These are phyloP conservation scores for Diaporthe sp. DNA, from an alignment of 2,329 filamentous ascomycete genomes.

Conservation along the genomic window DNA sequence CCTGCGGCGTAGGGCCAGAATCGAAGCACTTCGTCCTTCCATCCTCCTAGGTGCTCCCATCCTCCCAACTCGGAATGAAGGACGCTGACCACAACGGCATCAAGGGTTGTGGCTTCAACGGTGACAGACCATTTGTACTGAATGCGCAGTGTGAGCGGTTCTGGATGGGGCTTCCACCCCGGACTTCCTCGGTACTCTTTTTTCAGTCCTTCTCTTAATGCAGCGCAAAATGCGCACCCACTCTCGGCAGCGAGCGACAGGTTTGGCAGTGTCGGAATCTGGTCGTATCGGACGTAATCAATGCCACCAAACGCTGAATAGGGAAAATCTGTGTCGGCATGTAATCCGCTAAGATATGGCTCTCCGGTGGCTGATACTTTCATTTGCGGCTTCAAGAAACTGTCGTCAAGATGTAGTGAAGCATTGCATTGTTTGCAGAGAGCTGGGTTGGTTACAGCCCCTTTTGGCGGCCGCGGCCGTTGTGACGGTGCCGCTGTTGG, in stretches of 20 bases:
- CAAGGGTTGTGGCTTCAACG: no score
- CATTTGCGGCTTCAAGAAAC: background rate
- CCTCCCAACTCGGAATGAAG: background rate
- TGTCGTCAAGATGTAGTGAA: background rate
- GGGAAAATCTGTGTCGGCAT: background rate
- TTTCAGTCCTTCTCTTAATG: background rate
- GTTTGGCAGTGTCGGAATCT: background rate
- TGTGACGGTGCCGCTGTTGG: background rate
- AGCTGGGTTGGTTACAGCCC: background rate
- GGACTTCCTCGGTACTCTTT: background rate
- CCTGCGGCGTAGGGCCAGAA: background rate
- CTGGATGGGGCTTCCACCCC: background rate
- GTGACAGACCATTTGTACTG: background rate
- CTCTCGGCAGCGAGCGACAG: background rate
- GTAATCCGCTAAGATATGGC: background rate
- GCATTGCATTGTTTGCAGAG: background rate
- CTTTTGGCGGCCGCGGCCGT: background rate
- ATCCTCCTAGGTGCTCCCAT: no score
- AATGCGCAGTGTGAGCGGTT: background rate
- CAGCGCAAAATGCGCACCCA: background rate
- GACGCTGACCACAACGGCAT: background rate
- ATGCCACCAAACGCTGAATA: background rate
- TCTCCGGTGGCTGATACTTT: background rate
- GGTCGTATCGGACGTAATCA: background rate
- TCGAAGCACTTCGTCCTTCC: background rate